A percentile compares a stretch with the other conserved stretches of the same genome.
These are phyloP conservation scores for Stephania yunnanensis DNA, from an alignment of 164 flowering plant genomes.

Conservation along the genomic window DNA sequence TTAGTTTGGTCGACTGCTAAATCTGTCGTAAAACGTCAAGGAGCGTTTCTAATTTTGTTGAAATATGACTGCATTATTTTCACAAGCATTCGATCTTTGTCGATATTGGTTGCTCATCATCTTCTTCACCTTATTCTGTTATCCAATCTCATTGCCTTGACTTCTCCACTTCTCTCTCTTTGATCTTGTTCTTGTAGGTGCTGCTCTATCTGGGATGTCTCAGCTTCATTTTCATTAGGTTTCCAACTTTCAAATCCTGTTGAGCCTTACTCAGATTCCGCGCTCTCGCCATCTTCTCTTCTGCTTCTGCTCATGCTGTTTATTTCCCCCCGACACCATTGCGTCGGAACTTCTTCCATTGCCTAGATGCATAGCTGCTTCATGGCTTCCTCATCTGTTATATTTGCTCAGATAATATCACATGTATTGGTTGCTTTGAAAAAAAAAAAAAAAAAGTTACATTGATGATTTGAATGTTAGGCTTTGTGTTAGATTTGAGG, in stretches of 20 bases:
- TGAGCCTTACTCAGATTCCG: background rate
- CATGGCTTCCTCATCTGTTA: background rate
- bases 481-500: too few species aligned
- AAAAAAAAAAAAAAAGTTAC: too few species aligned
- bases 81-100: too few species aligned
- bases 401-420: background rate
- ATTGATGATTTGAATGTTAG: too few species aligned
- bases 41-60: too few species aligned
- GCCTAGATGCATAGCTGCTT: background rate
- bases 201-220: background rate
- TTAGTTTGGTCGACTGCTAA: background rate
- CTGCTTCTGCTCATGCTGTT: conserved; percentile 1
- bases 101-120: too few species aligned
- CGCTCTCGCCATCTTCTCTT: background rate
- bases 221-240: background rate
- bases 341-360: background rate
- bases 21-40: too few species aligned
- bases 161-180: background rate
- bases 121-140: background rate
- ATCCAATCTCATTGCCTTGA: background rate
- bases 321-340: background rate
- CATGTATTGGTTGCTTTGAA: too few species aligned
- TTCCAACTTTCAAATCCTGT: background rate
- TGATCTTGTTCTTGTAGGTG: background rate
- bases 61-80: too few species aligned